A percentile compares a stretch with the other conserved stretches of the same genome.
These are phyloP conservation scores for Dryas drummondii DNA, from an alignment of 306 rosid species.

Conservation along the genomic window DNA sequence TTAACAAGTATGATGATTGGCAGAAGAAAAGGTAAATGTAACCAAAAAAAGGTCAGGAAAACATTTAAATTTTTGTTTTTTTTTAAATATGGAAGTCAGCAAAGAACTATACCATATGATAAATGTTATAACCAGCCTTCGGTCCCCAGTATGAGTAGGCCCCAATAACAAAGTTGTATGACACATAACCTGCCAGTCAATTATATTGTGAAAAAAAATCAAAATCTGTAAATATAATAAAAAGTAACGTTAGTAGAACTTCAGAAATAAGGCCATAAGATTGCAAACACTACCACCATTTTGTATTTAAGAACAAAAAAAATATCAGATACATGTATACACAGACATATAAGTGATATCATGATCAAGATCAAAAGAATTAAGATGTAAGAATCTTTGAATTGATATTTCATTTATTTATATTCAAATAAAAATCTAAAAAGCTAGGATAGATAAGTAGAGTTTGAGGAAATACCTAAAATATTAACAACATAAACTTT, in stretches of 20 bases:
- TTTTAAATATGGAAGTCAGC: not conserved
- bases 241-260: not conserved
- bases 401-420: not conserved
- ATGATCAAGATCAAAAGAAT: not conserved
- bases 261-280: slow-evolving; percentile 1
- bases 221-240: not conserved
- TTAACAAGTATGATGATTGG: slow-evolving; percentile 9
- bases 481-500: slow-evolving; percentile 75
- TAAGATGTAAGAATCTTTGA: not conserved
- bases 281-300: not conserved
- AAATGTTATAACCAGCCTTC: slow-evolving; percentile 88
- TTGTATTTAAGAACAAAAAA: not conserved
- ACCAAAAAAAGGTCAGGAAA: not conserved
- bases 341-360: not conserved
- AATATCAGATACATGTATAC: not conserved
- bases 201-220: not conserved
- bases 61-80: too few relatives aligned
- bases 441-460: slow-evolving; percentile 13
- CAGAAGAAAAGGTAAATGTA: slow-evolving; percentile 12
- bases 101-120: slow-evolving; percentile 66
- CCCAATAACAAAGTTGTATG: slow-evolving; percentile 88
- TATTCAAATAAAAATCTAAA: slow-evolving; percentile 7
- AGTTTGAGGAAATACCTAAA: slow-evolving; percentile 54
- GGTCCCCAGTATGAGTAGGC: slow-evolving; percentile 99
- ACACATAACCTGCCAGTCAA: slow-evolving; percentile 69